Conservation (phyloP, 768 basidiomycete species). For the Lyophyllum decastes region DNA sequence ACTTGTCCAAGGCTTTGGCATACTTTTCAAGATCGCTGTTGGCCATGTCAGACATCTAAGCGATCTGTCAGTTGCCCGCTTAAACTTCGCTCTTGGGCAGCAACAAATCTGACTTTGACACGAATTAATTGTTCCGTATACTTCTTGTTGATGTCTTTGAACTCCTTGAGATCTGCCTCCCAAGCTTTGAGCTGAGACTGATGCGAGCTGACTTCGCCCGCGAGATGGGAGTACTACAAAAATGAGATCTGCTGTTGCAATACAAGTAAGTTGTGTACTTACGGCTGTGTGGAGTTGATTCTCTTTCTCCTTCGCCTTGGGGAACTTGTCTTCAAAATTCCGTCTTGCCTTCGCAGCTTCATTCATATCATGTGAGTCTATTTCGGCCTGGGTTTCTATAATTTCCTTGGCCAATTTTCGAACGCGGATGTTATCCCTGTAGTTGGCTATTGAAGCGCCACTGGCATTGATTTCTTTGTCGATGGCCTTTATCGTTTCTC, state of each 20-base stretch:
- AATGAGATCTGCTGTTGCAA: not conserved
- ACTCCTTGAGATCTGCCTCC: constrained; percentile 78
- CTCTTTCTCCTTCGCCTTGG: constrained; percentile 70
- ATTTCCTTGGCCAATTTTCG: constrained; percentile 71
- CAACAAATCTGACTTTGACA: constrained; percentile 71
- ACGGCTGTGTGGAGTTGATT: constrained; percentile 72
- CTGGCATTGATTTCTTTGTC: constrained; percentile 82
- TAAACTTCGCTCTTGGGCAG: not conserved
- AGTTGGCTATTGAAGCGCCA: constrained; percentile 65
- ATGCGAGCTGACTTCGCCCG: constrained; percentile 80
- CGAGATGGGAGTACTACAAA: constrained; percentile 72
- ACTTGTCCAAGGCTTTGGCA: constrained; percentile 96
- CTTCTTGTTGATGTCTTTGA: constrained; percentile 80
- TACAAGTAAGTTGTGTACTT: constrained; percentile 14
- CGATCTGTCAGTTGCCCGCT: not conserved
- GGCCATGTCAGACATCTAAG: constrained; percentile 95
- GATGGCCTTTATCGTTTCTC: constrained; percentile 52
- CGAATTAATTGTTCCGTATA: constrained; percentile 92
- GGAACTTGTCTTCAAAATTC: constrained; percentile 83
- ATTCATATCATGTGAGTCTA: constrained; percentile 80
- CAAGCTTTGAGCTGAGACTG: constrained; percentile 64
- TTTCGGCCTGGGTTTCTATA: constrained; percentile 62
- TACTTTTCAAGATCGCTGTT: constrained; percentile 98
- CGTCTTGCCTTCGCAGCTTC: constrained; percentile 81
- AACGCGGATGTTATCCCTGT: constrained; percentile 83